Evolutionary conservation across 495 filamentous ascomycete species (phyloP).

Genomic region (Xylaria intraflava): DNA sequence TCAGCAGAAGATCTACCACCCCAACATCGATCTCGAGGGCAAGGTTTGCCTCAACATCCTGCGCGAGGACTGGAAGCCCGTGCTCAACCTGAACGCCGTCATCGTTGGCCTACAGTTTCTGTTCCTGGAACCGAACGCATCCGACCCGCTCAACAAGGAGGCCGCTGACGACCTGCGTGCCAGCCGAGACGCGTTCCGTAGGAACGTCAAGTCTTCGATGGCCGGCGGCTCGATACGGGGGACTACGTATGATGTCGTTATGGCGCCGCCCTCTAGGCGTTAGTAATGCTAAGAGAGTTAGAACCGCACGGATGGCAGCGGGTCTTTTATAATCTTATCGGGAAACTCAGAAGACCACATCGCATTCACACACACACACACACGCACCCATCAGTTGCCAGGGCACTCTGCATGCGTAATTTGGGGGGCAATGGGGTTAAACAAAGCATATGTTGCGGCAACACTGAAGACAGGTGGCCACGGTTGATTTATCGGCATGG

Average conservation of each 20-base stretch:
- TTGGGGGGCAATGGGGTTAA: background rate
- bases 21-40: slow-evolving; percentile 95
- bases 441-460: background rate
- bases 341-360: background rate
- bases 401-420: slow-evolving; percentile 3
- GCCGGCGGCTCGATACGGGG: slow-evolving; percentile 69
- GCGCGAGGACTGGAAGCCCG: slow-evolving; percentile 97
- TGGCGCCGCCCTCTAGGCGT: slow-evolving; percentile 21
- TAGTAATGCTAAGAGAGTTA: slow-evolving; percentile 20
- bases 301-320: background rate
- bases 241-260: slow-evolving; percentile 66
- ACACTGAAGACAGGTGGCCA: background rate
- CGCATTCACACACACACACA: slow-evolving; percentile 5
- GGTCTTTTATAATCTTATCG: background rate
- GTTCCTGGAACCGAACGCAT: slow-evolving; percentile 95
- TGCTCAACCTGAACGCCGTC: slow-evolving; percentile 91
- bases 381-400: background rate
- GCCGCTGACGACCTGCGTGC: slow-evolving; percentile 85
- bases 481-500: background rate
- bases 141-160: slow-evolving; percentile 96
- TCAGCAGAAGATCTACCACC: slow-evolving; percentile 97
- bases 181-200: slow-evolving; percentile 80
- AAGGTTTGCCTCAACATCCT: slow-evolving; percentile 98
- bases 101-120: slow-evolving; percentile 97
- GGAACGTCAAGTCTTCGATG: slow-evolving; percentile 82